Evolutionary conservation across 805 yeast species (phyloP).

Genomic region (Candida patagonica): DNA sequence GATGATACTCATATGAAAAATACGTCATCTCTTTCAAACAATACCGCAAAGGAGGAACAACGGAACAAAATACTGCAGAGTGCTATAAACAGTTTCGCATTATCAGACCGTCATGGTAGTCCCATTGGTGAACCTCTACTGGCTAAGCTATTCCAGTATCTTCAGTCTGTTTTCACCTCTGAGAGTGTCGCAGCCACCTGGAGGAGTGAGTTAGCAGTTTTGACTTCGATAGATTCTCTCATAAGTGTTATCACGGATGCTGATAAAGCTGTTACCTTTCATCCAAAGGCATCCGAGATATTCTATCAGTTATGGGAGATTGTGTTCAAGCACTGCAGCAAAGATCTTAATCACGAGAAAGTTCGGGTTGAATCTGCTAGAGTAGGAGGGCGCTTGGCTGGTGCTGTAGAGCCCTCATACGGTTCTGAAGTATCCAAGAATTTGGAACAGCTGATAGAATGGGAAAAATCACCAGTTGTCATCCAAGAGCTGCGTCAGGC

Average conservation of each 20-base stretch:
- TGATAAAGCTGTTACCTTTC: slow-evolving; percentile 6
- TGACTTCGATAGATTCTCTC: slow-evolving; percentile 32
- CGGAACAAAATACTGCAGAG: slow-evolving; percentile 12
- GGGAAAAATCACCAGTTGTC: slow-evolving; percentile 44
- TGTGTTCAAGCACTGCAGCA: slow-evolving; percentile 6
- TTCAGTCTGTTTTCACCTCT: slow-evolving; percentile 15
- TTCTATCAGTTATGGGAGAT: slow-evolving; percentile 11
- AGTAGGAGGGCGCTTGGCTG: slow-evolving; percentile 25
- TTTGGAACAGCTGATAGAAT: slow-evolving; percentile 19
- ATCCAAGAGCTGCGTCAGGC: slow-evolving; percentile 12
- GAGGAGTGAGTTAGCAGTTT: slow-evolving; percentile 46
- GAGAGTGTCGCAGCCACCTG: slow-evolving; percentile 38
- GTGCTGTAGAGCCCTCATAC: slow-evolving; percentile 7
- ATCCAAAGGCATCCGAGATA: background rate
- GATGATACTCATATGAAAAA: slow-evolving; percentile 23
- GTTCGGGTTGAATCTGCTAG: slow-evolving; percentile 45
- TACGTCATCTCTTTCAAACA: slow-evolving; percentile 5
- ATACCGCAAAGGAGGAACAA: slow-evolving; percentile 12
- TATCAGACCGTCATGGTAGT: slow-evolving; percentile 1
- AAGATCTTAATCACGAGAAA: slow-evolving; percentile 34
- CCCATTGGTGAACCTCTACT: slow-evolving; percentile 25
- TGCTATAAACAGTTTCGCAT: slow-evolving; percentile 11
- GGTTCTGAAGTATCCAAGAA: slow-evolving; percentile 7
- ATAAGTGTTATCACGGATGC: slow-evolving; percentile 11
- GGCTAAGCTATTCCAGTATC: slow-evolving; percentile 23